A percentile compares a stretch with the other conserved stretches of the same genome.
These are phyloP conservation scores for Hortaea werneckii DNA, from an alignment of 2,329 filamentous ascomycete species.

Conservation along the genomic window DNA sequence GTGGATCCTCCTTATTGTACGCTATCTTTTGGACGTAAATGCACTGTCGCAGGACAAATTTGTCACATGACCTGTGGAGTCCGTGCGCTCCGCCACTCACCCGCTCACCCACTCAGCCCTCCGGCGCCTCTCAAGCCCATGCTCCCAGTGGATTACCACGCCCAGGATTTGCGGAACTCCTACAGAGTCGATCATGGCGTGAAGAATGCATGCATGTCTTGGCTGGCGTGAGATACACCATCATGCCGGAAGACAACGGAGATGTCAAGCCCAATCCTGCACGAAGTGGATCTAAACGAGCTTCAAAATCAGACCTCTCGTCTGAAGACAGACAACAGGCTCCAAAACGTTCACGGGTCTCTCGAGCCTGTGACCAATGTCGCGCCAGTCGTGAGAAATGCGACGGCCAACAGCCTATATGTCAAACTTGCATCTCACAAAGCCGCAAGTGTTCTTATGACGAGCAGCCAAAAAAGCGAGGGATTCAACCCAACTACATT, in stretches of 20 bases:
- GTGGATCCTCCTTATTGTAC: too few relatives aligned
- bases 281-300: background rate
- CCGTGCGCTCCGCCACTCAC: too few relatives aligned
- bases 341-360: slow-evolving; percentile 40
- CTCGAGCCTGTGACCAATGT: slow-evolving; percentile 32
- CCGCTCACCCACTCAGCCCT: too few relatives aligned
- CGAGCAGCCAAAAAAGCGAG: slow-evolving; percentile 63
- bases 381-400: slow-evolving; percentile 52
- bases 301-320: background rate
- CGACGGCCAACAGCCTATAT: slow-evolving; percentile 54
- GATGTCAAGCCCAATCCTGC: background rate
- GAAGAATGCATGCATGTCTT: too few relatives aligned
- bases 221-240: background rate
- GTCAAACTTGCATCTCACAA: slow-evolving; percentile 55
- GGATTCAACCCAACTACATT: slow-evolving; percentile 71
- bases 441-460: slow-evolving; percentile 61
- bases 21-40: too few relatives aligned
- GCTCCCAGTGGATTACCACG: too few relatives aligned
- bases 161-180: too few relatives aligned
- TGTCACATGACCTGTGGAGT: too few relatives aligned
- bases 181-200: too few relatives aligned
- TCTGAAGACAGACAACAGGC: slow-evolving; percentile 10
- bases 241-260: background rate
- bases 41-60: too few relatives aligned
- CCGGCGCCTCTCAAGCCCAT: too few relatives aligned